These are phyloP conservation scores for Salicornia ramosissima DNA, from an alignment of 148 eudicot species.

Conservation along the genomic window DNA sequence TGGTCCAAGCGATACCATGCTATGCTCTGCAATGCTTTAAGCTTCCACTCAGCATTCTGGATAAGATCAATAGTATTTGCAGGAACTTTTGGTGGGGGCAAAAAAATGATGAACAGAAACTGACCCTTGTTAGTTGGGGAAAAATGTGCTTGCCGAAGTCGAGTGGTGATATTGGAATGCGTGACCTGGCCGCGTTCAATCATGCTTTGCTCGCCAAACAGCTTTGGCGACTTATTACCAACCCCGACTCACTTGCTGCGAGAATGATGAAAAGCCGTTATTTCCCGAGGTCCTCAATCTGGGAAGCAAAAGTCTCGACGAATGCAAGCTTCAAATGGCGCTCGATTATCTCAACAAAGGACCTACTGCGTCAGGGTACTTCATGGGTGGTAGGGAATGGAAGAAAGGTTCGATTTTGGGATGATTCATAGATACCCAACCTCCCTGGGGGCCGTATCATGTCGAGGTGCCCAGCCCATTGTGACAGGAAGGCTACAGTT, in stretches of 20 bases:
- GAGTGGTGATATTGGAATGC: background rate
- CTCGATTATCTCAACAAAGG: too few relatives aligned
- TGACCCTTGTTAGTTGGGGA: background rate
- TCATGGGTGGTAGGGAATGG: background rate
- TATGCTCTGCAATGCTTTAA: conserved; percentile 6
- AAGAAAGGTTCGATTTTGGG: background rate
- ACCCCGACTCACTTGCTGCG: background rate
- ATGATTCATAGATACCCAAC: too few relatives aligned
- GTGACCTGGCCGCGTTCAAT: background rate
- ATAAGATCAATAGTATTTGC: background rate
- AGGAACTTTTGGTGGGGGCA: background rate
- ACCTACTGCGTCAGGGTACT: background rate
- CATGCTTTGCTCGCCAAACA: background rate
- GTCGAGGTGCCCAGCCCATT: too few relatives aligned
- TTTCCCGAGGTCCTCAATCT: too few relatives aligned
- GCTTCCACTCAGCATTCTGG: background rate
- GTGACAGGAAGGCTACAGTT: too few relatives aligned
- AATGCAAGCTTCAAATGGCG: background rate
- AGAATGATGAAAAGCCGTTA: too few relatives aligned
- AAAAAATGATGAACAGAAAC: background rate
- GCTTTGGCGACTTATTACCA: background rate
- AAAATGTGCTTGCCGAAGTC: background rate
- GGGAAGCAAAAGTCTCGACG: background rate
- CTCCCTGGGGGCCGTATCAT: too few relatives aligned
- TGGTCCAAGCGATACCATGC: background rate